Evolutionary conservation across 768 basidiomycete species (phyloP).

Genomic region (Megacollybia marginata): DNA sequence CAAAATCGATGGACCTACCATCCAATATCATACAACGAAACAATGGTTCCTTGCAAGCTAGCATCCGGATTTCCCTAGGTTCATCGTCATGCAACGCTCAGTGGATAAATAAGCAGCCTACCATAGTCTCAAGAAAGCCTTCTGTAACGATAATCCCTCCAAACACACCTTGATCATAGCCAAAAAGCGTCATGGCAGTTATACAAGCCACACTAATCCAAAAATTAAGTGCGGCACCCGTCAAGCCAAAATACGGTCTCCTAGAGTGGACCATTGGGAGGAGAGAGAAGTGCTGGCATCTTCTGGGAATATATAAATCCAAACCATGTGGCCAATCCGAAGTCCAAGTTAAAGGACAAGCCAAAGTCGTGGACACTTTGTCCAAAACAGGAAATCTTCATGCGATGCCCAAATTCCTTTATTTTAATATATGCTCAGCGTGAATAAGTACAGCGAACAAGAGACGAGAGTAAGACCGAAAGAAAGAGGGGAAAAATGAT

Average conservation of each 20-base stretch:
- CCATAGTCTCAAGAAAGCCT: slow-evolving; percentile 39
- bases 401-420: no score
- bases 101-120: slow-evolving; percentile 3
- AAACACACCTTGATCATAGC: slow-evolving; percentile 48
- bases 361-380: no score
- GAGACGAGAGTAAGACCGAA: no score
- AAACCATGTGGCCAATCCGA: no score
- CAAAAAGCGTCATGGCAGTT: slow-evolving; percentile 45
- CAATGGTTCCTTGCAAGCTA: slow-evolving; percentile 39
- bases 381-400: no score
- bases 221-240: slow-evolving; percentile 33
- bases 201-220: slow-evolving; percentile 46
- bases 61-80: slow-evolving; percentile 13
- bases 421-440: no score
- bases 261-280: background rate
- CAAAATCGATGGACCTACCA: slow-evolving; percentile 21
- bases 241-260: slow-evolving; percentile 35
- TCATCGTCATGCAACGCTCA: background rate
- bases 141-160: slow-evolving; percentile 44
- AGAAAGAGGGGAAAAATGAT: no score
- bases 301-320: no score
- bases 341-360: no score
- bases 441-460: no score
- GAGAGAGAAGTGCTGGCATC: no score
- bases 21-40: slow-evolving; percentile 44